A percentile compares a stretch with the other conserved stretches of the same genome.
Evolutionary conservation across 2,329 filamentous ascomycete species (phyloP).

Genomic region (Penicillium sp.): DNA sequence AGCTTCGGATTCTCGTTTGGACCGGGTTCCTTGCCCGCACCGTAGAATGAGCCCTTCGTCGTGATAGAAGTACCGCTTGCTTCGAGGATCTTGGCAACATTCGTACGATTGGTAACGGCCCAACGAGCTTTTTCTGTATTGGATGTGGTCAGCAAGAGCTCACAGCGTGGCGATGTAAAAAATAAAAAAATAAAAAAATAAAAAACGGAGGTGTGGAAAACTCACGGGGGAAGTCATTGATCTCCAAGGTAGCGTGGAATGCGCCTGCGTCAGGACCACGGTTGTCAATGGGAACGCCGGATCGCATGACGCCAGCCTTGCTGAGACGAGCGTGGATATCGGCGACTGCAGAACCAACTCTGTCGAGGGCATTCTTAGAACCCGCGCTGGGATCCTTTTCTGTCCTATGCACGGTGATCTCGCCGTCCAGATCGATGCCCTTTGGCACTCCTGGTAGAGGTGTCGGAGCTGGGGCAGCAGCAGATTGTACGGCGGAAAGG

Average conservation of each 20-base stretch:
- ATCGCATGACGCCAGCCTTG: conserved; percentile 84
- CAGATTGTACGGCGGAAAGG: conserved; percentile 66
- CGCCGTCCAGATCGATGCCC: conserved; percentile 66
- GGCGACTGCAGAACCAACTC: conserved; percentile 86
- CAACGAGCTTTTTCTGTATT: conserved; percentile 83
- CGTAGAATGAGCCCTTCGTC: conserved; percentile 91
- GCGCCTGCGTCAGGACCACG: conserved; percentile 96
- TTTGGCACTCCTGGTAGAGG: conserved; percentile 54
- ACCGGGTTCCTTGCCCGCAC: conserved; percentile 77
- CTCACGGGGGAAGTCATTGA: conserved; percentile 93
- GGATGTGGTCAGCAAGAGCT: conserved; percentile 14
- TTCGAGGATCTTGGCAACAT: conserved; percentile 97
- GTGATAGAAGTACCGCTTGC: conserved; percentile 94
- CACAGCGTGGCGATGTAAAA: not conserved
- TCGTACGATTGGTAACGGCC: conserved; percentile 98
- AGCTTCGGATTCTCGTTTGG: conserved; percentile 83
- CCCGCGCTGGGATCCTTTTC: conserved; percentile 57
- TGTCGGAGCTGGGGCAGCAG: conserved; percentile 52
- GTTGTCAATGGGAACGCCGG: conserved; percentile 95
- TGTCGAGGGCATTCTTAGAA: conserved; percentile 73
- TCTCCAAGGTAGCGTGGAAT: conserved; percentile 95
- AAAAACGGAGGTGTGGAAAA: conserved; percentile 17
- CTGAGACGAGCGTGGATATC: conserved; percentile 90
- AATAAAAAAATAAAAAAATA: not conserved
- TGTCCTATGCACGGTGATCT: conserved; percentile 74